Evolutionary conservation across 306 rosid genomes (phyloP), one percentile per base, ranked within the genome.

Genomic region (Benincasa hispida): DNA sequence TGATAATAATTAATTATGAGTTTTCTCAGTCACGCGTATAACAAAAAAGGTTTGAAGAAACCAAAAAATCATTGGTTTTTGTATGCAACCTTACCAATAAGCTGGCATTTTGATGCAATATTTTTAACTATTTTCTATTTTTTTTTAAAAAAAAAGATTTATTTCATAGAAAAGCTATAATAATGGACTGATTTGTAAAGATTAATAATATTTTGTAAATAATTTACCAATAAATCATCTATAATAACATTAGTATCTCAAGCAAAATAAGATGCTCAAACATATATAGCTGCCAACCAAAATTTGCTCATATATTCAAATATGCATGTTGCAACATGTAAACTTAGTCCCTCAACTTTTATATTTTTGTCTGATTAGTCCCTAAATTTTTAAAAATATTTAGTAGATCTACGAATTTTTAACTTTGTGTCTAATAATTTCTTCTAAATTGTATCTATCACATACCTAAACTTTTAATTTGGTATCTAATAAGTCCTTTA

Each of bases 11-110:
- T 65, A 65, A 65, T 65, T 3, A 28, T n/a, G 27, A 65, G 50
- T 65, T 65, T 65, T 65, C 11, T 63, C 72, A 65, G 72, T 65
- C 72, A 65, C 73, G 51, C 73, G 73, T 66, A 27, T 39, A 66
- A 37, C 25, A 19, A n/a, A 65, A 65, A 34, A 5, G 66, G 72
- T 41, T 58, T 37, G 30, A 65, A 11, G 19, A 39, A 67, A 67
- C 54, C 53, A 39, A 67, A 67, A 67, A 67, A 67, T 67, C 53
- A 67, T 41, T 67, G 54, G 32, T 67, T 67, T 65, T 65, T 65
- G 72, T 65, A 65, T 65, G 14, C 72, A 18, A 65, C 47, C 47
- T 34, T 63, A 32, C 25, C 41, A 2, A 60, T 28, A 30, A 61
- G 41, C 68, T 30, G 65, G 65, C 65, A 24, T 58, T 58, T 10